These are phyloP conservation scores for Moelleriella libera DNA, from an alignment of 2,329 filamentous ascomycete genomes.

Conservation along the genomic window DNA sequence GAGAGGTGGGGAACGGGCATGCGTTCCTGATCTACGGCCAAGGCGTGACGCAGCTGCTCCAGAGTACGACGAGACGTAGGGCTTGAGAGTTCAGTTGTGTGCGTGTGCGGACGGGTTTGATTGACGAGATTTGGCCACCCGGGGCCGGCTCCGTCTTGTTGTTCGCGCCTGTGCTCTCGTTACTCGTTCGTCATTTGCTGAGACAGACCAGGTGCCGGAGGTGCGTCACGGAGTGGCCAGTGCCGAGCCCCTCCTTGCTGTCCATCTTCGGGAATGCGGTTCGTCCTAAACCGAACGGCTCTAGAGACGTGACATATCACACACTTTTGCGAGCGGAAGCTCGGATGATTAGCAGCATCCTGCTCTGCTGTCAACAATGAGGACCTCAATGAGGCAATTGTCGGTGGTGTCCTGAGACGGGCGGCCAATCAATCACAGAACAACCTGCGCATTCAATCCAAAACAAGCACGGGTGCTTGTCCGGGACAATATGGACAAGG, in stretches of 20 bases:
- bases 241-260: background rate
- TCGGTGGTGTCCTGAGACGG: background rate
- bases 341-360: background rate
- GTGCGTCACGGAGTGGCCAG: background rate
- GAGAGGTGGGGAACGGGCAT: too few relatives aligned
- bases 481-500: background rate
- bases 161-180: background rate
- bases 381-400: too few relatives aligned
- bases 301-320: background rate
- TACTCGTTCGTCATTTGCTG: background rate
- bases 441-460: background rate
- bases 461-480: background rate
- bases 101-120: too few relatives aligned
- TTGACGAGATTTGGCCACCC: background rate
- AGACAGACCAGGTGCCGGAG: background rate
- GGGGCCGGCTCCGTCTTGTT: background rate
- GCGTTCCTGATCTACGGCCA: too few relatives aligned
- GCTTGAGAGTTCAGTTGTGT: too few relatives aligned
- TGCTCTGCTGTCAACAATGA: background rate
- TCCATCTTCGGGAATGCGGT: background rate
- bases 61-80: too few relatives aligned
- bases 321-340: background rate
- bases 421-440: background rate
- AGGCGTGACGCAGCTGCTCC: too few relatives aligned
- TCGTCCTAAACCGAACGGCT: background rate